phyloP scores from a whole-genome alignment of 345 rosid species.

The Dovyalis caffra region DNA sequence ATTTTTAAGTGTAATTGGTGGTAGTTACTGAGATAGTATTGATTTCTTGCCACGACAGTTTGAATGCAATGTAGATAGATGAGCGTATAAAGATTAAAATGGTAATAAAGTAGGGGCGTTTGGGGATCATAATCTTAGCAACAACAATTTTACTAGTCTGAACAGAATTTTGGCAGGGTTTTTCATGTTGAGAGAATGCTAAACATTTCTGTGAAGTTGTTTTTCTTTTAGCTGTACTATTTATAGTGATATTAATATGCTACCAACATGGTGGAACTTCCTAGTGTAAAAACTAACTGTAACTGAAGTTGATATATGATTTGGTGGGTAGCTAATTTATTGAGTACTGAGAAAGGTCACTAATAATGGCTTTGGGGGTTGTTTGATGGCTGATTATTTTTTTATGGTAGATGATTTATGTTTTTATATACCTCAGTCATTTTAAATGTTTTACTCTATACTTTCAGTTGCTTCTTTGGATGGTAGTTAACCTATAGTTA shows the following conservation, averaged over 20 bases:
- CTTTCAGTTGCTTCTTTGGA: neutral
- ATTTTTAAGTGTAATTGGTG: neutral
- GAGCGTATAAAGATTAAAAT: neutral
- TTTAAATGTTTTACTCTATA: neutral
- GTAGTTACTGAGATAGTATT: neutral
- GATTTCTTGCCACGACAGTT: neutral
- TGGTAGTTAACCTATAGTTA: slow-evolving; percentile 17
- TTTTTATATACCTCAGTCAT: neutral
- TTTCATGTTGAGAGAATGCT: neutral
- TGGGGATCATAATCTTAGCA: neutral
- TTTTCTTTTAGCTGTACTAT: neutral
- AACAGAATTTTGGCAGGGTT: neutral
- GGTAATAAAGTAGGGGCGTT: neutral
- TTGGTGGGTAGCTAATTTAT: neutral
- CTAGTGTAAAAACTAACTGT: neutral
- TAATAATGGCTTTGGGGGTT: too few relatives aligned
- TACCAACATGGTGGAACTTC: neutral
- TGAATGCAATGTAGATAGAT: neutral
- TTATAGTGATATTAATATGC: neutral
- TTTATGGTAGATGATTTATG: neutral
- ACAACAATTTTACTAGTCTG: neutral
- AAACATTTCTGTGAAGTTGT: too few relatives aligned
- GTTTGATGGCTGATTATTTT: neutral
- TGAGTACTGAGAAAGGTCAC: too few relatives aligned
- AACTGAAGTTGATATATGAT: neutral